Base-by-base conservation (phyloP, 345 rosid genomes). In the Sonneratia alba region DNA sequence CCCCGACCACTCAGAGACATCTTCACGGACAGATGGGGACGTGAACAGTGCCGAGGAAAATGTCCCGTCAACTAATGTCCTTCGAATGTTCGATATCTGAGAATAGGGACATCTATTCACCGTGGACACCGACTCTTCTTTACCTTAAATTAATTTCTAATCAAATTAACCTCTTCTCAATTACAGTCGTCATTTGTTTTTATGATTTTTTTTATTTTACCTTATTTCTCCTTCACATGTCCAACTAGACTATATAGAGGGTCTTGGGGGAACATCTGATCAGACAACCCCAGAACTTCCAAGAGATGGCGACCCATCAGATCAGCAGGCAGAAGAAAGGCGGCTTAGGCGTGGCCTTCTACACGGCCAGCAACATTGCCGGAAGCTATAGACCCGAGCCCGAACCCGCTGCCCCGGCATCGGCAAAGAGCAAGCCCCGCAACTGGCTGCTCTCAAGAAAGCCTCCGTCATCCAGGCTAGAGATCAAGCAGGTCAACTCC, bases 341-440 rank as follows among this genome's bases (percentile, higher is more conserved):
- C 55, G 77, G 82, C 61, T 80, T 81, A 70, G 67, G 76, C 2
- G 38, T 56, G 70, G 68, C 43, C 32, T 79, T 83, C 71, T 83
- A 77, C 85, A 86, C 71, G 76, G 77, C 72, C 66, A 36, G 67
- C 47, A 40, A 42, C 27, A 7, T n/a, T 27, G 42, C 36, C 36
- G 75, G 74, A 56, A 73, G 63, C 68, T 53, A 51, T 24, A 56
- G 70, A 72, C 72, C 71, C 34, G 81, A 69, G 71, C 15, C 71
- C 5, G 77, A 64, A 68, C 77, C 76, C 18, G 73, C 32, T 36
- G 79, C 32, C 18, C 59, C 59, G 18, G 59, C 63, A 7, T 9
- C 49, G 78, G 49, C 70, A 65, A 45, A 69, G 27, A 72, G 22
- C 43, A 48, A 37, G 12, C 53, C 75, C 13, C 61, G 18, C 14